Evolutionary conservation across 1,284 basidiomycete genomes (phyloP), one percentile per base, ranked within the genome.

Genomic region (Abortiporus biennis): DNA sequence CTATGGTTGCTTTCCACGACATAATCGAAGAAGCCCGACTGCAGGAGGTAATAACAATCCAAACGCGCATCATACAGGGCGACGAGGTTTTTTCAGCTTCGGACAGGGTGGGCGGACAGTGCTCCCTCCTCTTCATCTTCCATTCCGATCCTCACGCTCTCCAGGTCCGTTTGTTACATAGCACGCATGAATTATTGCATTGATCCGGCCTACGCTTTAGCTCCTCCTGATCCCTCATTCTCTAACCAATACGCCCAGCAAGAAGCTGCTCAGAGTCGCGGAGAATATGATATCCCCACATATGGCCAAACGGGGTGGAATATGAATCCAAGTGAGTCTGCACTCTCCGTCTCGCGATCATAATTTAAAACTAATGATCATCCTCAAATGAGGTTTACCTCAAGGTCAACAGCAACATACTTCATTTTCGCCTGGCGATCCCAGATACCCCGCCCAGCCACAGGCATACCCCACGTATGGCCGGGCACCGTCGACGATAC

Each of bases 31-130:
- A 45, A 55, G 53, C 34, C 56, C 59, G 6, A 49, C 55, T 39
- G 50, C 52, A 48, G 54, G 56, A 31, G 51, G 47, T 42, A 56
- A 52, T 48, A 56, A 48, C 47, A 54, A 52, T 42, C 27, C 36
- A 6, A 23, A 38, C 23, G 44, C 36, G 8, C 54, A 52, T 44
- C 47, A 44, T 45, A 50, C 48, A 47, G 46, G 36, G 31, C 53
- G 53, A 42, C 56, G 57, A 40, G 54, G 76, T 68, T 71, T 82
- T 77, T 74, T 85, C 54, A 53, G 53, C 54, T 51, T 72, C 72
- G 69, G 79, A 73, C 81, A 85, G 79, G 84, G 84, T 86, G 83
- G 81, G 83, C 80, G 81, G 76, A 78, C 80, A 71, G 75, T 81
- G 70, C 79, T 87, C 64, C 85, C 85, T 78, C 80, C 85, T 76